A percentile compares a stretch with the other conserved stretches of the same genome.
Evolutionary conservation across 78 protist species (phyloP).

Genomic region (Emiliania huxleyi): DNA sequence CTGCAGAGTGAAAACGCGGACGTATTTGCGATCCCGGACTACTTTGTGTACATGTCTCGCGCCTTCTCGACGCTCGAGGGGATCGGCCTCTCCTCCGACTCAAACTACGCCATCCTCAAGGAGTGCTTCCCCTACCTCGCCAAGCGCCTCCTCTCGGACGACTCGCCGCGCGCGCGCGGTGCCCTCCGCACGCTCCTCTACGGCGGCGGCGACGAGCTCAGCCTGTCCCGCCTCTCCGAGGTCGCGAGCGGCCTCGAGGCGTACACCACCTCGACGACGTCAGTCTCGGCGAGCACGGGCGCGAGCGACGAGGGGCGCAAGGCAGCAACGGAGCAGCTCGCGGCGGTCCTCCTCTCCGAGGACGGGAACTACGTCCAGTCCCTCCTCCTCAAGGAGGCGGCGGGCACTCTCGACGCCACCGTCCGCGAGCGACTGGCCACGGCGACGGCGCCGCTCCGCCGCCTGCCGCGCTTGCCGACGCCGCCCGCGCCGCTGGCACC

Average conservation of each 20-base stretch:
- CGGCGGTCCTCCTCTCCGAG: neutral
- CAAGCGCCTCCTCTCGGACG: neutral
- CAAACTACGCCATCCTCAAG: neutral
- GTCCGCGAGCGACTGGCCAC: too few species aligned
- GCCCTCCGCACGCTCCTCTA: neutral
- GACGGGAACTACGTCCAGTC: neutral
- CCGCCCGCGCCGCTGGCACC: too few species aligned
- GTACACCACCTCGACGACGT: neutral
- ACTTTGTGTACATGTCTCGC: slow-evolving; percentile 33
- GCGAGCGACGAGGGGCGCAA: too few species aligned
- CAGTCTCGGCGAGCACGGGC: neutral
- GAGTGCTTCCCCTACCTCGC: neutral
- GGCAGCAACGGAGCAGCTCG: neutral
- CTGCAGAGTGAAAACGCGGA: neutral
- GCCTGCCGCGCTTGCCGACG: too few species aligned
- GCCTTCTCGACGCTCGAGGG: slow-evolving; percentile 37
- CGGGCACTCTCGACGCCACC: neutral
- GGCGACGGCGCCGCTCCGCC: too few species aligned
- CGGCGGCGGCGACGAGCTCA: neutral
- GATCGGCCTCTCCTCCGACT: neutral
- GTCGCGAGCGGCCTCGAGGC: neutral
- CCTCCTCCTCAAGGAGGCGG: neutral
- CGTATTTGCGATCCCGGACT: slow-evolving; percentile 15
- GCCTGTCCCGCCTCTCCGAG: neutral
- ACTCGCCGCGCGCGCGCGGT: slow-evolving; percentile 7